Conservation (phyloP, 805 yeast genomes). For the Middelhovenomyces tepae region DNA sequence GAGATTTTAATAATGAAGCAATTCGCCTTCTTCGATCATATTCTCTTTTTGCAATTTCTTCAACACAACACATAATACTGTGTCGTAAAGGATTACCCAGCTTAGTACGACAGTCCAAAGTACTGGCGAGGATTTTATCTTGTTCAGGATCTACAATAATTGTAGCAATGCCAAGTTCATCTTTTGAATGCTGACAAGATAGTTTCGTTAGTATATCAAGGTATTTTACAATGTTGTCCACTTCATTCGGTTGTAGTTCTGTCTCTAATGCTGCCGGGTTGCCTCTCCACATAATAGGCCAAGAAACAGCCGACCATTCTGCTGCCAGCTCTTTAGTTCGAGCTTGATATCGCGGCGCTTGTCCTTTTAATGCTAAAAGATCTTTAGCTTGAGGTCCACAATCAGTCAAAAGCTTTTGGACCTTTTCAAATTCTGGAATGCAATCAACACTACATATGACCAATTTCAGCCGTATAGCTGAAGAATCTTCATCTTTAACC, state of each 20-base stretch:
- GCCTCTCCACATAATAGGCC: constrained; percentile 96
- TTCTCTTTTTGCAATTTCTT: constrained; percentile 51
- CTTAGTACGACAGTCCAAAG: constrained; percentile 33
- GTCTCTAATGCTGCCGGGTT: constrained; percentile 49
- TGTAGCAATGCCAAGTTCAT: constrained; percentile 43
- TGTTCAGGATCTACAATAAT: constrained; percentile 53
- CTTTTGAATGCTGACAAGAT: constrained; percentile 16
- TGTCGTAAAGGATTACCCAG: constrained; percentile 52
- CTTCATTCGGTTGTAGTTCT: constrained; percentile 40
- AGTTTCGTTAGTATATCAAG: constrained; percentile 23
- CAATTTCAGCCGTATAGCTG: constrained; percentile 26
- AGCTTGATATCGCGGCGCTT: constrained; percentile 59
- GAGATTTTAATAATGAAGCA: neutral
- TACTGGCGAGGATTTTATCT: constrained; percentile 32
- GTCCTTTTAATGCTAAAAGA: constrained; percentile 10
- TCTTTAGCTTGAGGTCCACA: constrained; percentile 2
- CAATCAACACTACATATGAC: constrained; percentile 39
- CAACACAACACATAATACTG: constrained; percentile 65
- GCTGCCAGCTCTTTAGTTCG: constrained; percentile 55
- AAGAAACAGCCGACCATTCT: constrained; percentile 52
- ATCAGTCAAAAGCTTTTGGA: constrained; percentile 5
- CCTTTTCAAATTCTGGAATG: constrained; percentile 21
- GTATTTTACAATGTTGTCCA: constrained; percentile 32
- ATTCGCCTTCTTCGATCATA: constrained; percentile 31
- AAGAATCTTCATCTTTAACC: constrained; percentile 16